phyloP scores from a whole-genome alignment of 345 rosid species.

The Schrenkiella parvula region DNA sequence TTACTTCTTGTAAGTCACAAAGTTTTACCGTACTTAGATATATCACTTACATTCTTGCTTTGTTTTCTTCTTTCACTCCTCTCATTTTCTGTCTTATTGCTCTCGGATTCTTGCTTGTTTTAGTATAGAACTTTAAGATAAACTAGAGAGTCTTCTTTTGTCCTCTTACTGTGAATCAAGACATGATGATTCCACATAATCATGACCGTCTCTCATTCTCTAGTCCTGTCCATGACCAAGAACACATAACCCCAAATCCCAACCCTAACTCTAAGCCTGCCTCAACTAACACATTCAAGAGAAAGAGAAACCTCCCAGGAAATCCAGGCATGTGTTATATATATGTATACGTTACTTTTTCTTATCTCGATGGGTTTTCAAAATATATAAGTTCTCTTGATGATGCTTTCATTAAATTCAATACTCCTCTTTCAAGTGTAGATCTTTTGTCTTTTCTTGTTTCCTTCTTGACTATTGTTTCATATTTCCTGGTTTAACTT shows the following conservation, averaged over 20 bases:
- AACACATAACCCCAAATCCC: constrained; percentile 23
- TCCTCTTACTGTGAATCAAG: constrained; percentile 10
- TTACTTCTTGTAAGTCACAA: background rate
- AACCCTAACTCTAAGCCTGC: constrained; percentile 50
- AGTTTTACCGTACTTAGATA: constrained; percentile 18
- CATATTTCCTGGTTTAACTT: background rate
- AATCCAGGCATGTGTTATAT: constrained; percentile 47
- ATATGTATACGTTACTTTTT: background rate
- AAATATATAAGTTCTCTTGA: background rate
- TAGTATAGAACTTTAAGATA: constrained; percentile 14
- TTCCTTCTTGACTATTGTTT: background rate
- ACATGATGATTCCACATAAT: constrained; percentile 44
- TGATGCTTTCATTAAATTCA: background rate
- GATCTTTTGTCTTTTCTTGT: background rate
- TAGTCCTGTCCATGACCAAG: constrained; percentile 36
- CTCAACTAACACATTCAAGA: constrained; percentile 36
- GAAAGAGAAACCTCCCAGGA: constrained; percentile 60
- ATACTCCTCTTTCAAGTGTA: background rate
- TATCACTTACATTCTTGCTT: background rate
- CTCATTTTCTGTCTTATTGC: background rate
- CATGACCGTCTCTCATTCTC: constrained; percentile 42
- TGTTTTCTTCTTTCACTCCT: constrained; percentile 4
- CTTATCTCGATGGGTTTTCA: background rate
- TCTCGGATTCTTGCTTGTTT: constrained; percentile 3
- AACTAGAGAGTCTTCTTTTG: constrained; percentile 4